Percentiles rank a stretch among this genome's conserved stretches.
Evolutionary conservation across 139 green algal genomes (phyloP).

Genomic region (Gonium pectorale): DNA sequence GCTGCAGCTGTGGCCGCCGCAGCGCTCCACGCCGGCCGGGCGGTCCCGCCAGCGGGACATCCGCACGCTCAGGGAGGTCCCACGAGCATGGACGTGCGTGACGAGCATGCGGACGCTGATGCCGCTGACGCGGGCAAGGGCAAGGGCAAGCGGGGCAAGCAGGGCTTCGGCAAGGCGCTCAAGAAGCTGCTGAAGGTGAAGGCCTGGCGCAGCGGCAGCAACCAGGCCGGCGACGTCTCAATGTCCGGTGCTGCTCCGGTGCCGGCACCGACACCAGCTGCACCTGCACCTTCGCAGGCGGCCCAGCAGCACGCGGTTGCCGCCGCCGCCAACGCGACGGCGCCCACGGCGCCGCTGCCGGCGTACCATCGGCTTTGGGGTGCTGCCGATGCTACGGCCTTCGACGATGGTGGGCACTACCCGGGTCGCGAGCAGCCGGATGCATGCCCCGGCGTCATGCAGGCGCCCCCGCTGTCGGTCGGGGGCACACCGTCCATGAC

Average conservation of each 20-base stretch:
- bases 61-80: not conserved
- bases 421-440: too few relatives aligned
- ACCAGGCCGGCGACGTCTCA: not conserved
- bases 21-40: not conserved
- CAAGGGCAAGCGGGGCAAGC: not conserved
- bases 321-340: not conserved
- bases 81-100: not conserved
- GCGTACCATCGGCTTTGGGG: not conserved
- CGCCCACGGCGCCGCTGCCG: too few relatives aligned
- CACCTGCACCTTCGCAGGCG: not conserved
- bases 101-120: not conserved
- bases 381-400: not conserved
- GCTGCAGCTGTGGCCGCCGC: not conserved
- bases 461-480: too few relatives aligned
- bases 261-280: not conserved
- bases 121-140: not conserved
- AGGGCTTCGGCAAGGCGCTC: not conserved
- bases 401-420: not conserved
- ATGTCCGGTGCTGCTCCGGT: not conserved
- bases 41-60: not conserved
- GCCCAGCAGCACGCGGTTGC: not conserved
- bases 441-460: too few relatives aligned
- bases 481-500: too few relatives aligned
- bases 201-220: not conserved
- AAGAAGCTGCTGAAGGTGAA: slow-evolving; percentile 32